These are phyloP conservation scores for Backusella morwellensis DNA, from an alignment of 192 early-diverging fungal species.

Conservation along the genomic window DNA sequence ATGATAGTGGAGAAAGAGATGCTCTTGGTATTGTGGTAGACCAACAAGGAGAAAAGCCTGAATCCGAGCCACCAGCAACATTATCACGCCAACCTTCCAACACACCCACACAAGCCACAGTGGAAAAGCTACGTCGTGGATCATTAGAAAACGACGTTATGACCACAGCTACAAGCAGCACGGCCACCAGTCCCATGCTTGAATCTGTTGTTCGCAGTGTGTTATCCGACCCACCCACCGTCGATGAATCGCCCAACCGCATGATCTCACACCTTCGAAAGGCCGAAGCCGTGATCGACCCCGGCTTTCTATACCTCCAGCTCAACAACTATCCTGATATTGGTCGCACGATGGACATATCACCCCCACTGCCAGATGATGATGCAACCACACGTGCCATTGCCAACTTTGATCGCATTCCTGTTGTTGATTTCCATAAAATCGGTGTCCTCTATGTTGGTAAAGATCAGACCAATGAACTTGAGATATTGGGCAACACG, in stretches of 20 bases:
- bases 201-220: not conserved
- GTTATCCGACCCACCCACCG: not conserved
- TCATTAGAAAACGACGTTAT: not conserved
- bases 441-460: constrained; percentile 93
- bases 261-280: constrained; percentile 25
- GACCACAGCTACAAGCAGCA: not conserved
- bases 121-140: not conserved
- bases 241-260: not conserved
- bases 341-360: constrained; percentile 39
- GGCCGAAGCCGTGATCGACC: constrained; percentile 48
- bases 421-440: constrained; percentile 94
- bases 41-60: not conserved
- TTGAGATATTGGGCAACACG: constrained; percentile 84
- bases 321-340: constrained; percentile 73
- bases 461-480: constrained; percentile 79
- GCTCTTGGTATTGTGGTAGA: constrained; percentile 3
- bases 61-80: not conserved
- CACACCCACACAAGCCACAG: not conserved
- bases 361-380: constrained; percentile 64
- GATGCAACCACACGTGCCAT: constrained; percentile 75
- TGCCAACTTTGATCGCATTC: constrained; percentile 81
- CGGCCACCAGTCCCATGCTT: not conserved
- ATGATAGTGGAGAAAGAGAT: not conserved
- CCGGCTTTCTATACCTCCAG: constrained; percentile 65
- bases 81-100: not conserved